Evolutionary conservation across 345 rosid species (phyloP).

Genomic region (Populus deltoides): DNA sequence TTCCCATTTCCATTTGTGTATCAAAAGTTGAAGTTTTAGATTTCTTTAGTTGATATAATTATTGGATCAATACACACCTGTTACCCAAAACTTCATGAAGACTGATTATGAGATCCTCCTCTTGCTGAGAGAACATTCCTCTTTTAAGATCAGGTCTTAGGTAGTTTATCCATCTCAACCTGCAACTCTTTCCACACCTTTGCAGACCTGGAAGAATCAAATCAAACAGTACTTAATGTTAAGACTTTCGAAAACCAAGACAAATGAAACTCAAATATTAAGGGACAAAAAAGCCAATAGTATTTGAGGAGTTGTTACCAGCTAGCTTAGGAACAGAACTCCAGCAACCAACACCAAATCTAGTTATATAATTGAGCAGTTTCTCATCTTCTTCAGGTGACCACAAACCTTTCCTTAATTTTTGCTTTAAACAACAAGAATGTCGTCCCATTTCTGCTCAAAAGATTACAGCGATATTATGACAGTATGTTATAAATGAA

Average conservation of each 20-base stretch:
- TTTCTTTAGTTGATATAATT: not conserved
- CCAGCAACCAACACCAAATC: slow-evolving; percentile 71
- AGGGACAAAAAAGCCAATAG: not conserved
- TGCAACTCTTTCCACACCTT: slow-evolving; percentile 87
- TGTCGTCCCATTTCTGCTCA: slow-evolving; percentile 44
- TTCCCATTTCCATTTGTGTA: not conserved
- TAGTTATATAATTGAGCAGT: slow-evolving; percentile 51
- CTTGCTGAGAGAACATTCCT: slow-evolving; percentile 47
- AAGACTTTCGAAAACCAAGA: not conserved
- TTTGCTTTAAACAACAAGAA: slow-evolving; percentile 55
- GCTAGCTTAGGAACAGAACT: slow-evolving; percentile 70
- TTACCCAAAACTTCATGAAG: slow-evolving; percentile 44
- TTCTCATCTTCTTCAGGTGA: slow-evolving; percentile 79
- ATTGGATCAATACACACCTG: slow-evolving; percentile 30
- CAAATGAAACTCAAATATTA: not conserved
- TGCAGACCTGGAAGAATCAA: slow-evolving; percentile 45
- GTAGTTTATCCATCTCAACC: slow-evolving; percentile 90
- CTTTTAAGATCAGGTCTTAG: slow-evolving; percentile 89
- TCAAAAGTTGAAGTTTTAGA: not conserved
- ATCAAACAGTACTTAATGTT: not conserved
- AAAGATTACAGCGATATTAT: not conserved
- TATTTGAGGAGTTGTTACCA: slow-evolving; percentile 23
- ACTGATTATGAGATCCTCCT: slow-evolving; percentile 40
- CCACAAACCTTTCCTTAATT: slow-evolving; percentile 67
- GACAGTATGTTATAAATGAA: slow-evolving; percentile 1